Conservation (phyloP, 2,329 filamentous ascomycete genomes). For the Stagonosporopsis chrysanthemi region DNA sequence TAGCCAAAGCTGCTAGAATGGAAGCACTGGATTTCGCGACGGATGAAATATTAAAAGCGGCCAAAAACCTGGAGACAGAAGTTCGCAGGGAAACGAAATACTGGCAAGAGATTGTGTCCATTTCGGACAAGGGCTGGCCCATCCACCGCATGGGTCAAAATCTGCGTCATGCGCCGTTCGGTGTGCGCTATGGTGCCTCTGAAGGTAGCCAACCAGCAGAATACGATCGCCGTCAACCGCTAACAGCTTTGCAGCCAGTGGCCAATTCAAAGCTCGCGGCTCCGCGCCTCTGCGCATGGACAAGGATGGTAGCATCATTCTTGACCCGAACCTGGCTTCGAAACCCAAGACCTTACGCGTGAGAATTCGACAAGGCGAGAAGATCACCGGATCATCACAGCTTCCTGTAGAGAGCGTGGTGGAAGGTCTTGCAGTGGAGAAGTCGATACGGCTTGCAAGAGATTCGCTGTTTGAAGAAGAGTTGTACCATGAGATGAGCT, state of each 20-base stretch:
- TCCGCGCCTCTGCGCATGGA: constrained; percentile 79
- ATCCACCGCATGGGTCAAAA: constrained; percentile 56
- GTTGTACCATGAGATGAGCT: constrained; percentile 85
- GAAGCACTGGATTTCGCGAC: constrained; percentile 78
- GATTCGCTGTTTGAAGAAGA: constrained; percentile 86
- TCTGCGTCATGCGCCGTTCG: constrained; percentile 75
- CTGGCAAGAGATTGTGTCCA: constrained; percentile 83
- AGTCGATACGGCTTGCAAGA: constrained; percentile 75
- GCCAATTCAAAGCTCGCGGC: constrained; percentile 71
- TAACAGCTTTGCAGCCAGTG: constrained; percentile 52
- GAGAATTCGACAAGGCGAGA: constrained; percentile 65
- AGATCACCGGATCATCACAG: constrained; percentile 64
- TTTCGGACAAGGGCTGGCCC: constrained; percentile 87
- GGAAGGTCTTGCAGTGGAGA: constrained; percentile 67
- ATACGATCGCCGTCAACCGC: neutral
- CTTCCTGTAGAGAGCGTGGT: constrained; percentile 37
- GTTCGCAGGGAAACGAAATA: constrained; percentile 82
- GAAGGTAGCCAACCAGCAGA: constrained; percentile 63
- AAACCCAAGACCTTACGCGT: constrained; percentile 71
- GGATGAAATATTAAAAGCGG: constrained; percentile 75
- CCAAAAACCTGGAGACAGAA: constrained; percentile 75
- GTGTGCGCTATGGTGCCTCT: constrained; percentile 87
- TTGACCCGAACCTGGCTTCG: constrained; percentile 70
- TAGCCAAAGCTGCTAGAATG: constrained; percentile 76
- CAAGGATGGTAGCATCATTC: constrained; percentile 74